phyloP scores from a whole-genome alignment of 75 land plant genomes.

The Cryptomeria japonica region DNA sequence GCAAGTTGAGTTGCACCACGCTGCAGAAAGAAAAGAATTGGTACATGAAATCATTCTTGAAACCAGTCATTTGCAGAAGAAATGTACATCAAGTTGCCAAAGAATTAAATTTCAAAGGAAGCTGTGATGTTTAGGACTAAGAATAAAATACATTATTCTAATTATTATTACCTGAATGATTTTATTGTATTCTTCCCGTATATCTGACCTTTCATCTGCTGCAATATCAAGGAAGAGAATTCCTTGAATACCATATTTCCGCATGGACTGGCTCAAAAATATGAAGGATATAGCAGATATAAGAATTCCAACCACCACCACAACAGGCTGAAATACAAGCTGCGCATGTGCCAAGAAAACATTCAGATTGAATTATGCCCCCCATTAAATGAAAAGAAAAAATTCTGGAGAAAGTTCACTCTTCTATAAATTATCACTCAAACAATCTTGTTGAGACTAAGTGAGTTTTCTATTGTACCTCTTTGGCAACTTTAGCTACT shows the following conservation, averaged over 20 bases:
- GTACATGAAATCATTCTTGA: background rate
- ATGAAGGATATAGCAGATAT: constrained; percentile 20
- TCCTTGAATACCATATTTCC: constrained; percentile 30
- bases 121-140: background rate
- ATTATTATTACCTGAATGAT: constrained; percentile 21
- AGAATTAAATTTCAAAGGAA: background rate
- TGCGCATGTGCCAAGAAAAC: constrained; percentile 10
- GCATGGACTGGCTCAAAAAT: constrained; percentile 28
- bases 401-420: background rate
- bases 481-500: background rate
- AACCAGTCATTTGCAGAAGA: background rate
- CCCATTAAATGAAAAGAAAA: background rate
- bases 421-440: background rate
- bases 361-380: background rate
- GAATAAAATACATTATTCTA: background rate
- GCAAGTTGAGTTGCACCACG: constrained; percentile 18
- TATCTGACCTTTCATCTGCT: constrained; percentile 21
- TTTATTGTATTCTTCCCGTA: constrained; percentile 28
- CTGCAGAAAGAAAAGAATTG: constrained; percentile 8
- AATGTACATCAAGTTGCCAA: background rate
- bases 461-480: background rate
- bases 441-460: background rate
- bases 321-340: constrained; percentile 36
- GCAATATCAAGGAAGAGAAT: constrained; percentile 36
- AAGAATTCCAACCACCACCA: constrained; percentile 21